These are phyloP conservation scores for Pythium oligandrum DNA, from an alignment of 352 stramenopile genomes.

Conservation along the genomic window DNA sequence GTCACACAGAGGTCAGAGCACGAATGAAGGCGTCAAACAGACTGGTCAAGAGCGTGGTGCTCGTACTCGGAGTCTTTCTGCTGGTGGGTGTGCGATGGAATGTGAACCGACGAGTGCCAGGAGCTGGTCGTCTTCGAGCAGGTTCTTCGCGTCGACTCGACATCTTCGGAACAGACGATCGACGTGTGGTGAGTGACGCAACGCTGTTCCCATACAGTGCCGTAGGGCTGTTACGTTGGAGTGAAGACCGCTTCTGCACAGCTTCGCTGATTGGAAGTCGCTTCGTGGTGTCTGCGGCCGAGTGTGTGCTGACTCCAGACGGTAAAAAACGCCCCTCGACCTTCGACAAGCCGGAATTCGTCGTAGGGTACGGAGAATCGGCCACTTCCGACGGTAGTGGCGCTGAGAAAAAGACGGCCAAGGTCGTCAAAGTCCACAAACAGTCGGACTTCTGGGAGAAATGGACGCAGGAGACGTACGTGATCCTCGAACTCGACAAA, in stretches of 20 bases:
- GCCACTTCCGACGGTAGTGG: neutral
- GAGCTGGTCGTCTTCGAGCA: no score
- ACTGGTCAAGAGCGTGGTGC: no score
- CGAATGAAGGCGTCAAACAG: no score
- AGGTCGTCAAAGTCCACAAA: constrained; percentile 42
- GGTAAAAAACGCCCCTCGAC: constrained; percentile 23
- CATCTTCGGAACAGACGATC: constrained; percentile 43
- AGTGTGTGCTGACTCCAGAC: constrained; percentile 40
- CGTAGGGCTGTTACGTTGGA: constrained; percentile 49
- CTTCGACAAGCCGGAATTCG: constrained; percentile 22
- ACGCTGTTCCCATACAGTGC: constrained; percentile 45
- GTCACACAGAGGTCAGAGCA: no score
- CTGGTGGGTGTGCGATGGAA: no score
- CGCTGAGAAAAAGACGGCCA: constrained; percentile 4
- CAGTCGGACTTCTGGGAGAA: constrained; percentile 65
- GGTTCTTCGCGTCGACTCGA: constrained; percentile 21
- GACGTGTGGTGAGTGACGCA: constrained; percentile 27
- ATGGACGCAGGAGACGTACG: constrained; percentile 57
- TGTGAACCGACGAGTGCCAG: no score
- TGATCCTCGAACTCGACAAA: constrained; percentile 52
- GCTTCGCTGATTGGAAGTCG: constrained; percentile 44
- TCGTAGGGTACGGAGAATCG: constrained; percentile 13
- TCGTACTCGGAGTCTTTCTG: no score
- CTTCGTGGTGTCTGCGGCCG: constrained; percentile 47
- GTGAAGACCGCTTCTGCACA: constrained; percentile 37